Evolutionary conservation across 441 rosid species (phyloP).

Genomic region (Kokia cookei): DNA sequence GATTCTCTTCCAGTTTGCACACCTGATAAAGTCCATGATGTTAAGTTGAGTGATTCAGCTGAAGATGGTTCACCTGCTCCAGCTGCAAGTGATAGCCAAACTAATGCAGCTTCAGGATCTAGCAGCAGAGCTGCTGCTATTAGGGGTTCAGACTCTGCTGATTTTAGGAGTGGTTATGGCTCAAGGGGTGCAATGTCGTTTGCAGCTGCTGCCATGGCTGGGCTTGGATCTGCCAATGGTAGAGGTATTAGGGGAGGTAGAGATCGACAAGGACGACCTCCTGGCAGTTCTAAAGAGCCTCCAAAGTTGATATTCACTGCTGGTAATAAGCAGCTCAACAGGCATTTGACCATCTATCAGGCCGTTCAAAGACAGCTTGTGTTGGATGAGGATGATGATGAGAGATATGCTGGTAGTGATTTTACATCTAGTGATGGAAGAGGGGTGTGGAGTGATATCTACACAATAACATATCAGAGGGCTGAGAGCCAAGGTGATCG

Average conservation of each 20-base stretch:
- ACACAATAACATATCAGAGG: slow-evolving; percentile 84
- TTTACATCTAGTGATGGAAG: slow-evolving; percentile 88
- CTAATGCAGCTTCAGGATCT: slow-evolving; percentile 72
- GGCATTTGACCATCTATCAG: slow-evolving; percentile 96
- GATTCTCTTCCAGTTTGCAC: slow-evolving; percentile 90
- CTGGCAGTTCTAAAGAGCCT: slow-evolving; percentile 72
- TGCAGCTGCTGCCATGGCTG: slow-evolving; percentile 99
- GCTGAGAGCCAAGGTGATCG: slow-evolving; percentile 78
- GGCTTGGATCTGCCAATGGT: slow-evolving; percentile 86
- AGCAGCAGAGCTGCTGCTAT: slow-evolving; percentile 70
- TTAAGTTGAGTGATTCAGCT: slow-evolving; percentile 80
- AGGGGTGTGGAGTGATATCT: slow-evolving; percentile 86
- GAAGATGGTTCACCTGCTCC: slow-evolving; percentile 55
- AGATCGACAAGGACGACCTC: slow-evolving; percentile 83
- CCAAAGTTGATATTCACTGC: slow-evolving; percentile 78
- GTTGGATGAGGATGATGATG: slow-evolving; percentile 89
- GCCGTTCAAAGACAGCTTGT: slow-evolving; percentile 95
- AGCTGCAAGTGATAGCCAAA: slow-evolving; percentile 52
- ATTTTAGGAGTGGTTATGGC: slow-evolving; percentile 72
- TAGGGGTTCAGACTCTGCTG: slow-evolving; percentile 74
- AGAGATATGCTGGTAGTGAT: slow-evolving; percentile 78
- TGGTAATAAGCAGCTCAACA: slow-evolving; percentile 91
- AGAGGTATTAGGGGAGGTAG: slow-evolving; percentile 93
- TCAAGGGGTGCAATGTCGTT: slow-evolving; percentile 95
- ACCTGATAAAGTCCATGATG: slow-evolving; percentile 96